Evolutionary conservation across 148 eudicot species (phyloP).

Genomic region (Cornus controversa): DNA sequence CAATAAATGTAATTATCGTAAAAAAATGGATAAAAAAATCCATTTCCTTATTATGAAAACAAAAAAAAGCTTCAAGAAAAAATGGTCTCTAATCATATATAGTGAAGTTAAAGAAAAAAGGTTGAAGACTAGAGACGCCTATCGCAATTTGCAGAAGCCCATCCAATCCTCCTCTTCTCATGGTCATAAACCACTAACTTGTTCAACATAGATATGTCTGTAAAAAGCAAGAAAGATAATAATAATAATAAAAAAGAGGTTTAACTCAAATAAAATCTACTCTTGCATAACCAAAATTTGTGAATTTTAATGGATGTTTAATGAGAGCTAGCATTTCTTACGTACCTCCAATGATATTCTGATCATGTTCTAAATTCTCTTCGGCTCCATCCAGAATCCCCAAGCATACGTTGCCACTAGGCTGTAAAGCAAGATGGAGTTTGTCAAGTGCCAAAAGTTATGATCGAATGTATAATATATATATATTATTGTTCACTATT

Average conservation of each 20-base stretch:
- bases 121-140: not conserved
- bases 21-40: too few relatives aligned
- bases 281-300: not conserved
- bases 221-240: not conserved
- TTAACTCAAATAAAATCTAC: too few relatives aligned
- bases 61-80: not conserved
- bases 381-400: slow-evolving; percentile 22
- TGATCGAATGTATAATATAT: too few relatives aligned
- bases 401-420: slow-evolving; percentile 26
- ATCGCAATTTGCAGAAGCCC: slow-evolving; percentile 17
- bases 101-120: not conserved
- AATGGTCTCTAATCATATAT: not conserved
- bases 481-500: too few relatives aligned
- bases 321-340: slow-evolving; percentile 1
- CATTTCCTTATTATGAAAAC: too few relatives aligned
- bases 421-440: slow-evolving; percentile 14
- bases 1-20: too few relatives aligned
- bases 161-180: slow-evolving; percentile 15
- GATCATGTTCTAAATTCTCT: slow-evolving; percentile 13
- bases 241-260: not conserved
- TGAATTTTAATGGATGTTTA: not conserved
- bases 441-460: not conserved
- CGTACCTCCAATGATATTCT: slow-evolving; percentile 26
- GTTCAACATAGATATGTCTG: slow-evolving; percentile 21
- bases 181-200: slow-evolving; percentile 27